phyloP scores from a whole-genome alignment of 192 early-diverging fungal genomes.

The Coemansia sp. region DNA sequence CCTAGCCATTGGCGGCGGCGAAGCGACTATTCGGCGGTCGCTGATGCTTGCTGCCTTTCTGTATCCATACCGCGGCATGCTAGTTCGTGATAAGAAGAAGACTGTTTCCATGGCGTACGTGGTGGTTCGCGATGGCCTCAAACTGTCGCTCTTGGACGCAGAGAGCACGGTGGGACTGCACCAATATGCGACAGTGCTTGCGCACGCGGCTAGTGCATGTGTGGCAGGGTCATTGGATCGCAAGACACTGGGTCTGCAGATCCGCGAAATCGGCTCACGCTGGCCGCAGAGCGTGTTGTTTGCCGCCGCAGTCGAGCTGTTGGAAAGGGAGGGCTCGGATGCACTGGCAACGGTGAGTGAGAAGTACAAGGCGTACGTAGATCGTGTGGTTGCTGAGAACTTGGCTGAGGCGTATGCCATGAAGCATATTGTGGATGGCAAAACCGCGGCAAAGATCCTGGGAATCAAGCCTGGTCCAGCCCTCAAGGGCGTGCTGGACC shows the following conservation, averaged over 20 bases:
- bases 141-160: constrained; percentile 55
- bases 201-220: constrained; percentile 4
- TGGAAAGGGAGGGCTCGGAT: neutral
- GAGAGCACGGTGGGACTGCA: constrained; percentile 30
- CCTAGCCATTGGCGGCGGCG: neutral
- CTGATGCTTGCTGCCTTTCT: constrained; percentile 63
- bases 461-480: constrained; percentile 74
- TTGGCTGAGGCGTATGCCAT: constrained; percentile 26
- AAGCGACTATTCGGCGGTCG: constrained; percentile 22
- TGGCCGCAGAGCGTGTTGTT: constrained; percentile 62
- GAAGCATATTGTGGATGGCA: constrained; percentile 64
- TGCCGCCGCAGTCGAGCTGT: constrained; percentile 53
- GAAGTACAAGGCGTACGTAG: constrained; percentile 35
- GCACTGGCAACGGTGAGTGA: neutral
- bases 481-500: constrained; percentile 64
- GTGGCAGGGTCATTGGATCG: constrained; percentile 13
- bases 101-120: constrained; percentile 45
- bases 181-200: constrained; percentile 9
- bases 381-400: constrained; percentile 6
- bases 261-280: constrained; percentile 60
- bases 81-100: constrained; percentile 54
- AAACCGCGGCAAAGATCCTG: constrained; percentile 62
- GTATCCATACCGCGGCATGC: constrained; percentile 58
- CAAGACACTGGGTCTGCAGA: constrained; percentile 60
- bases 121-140: constrained; percentile 66